Percentiles rank a stretch among this genome's conserved stretches.
These are phyloP conservation scores for Malus asiatica DNA, from an alignment of 306 rosid species.

Conservation along the genomic window DNA sequence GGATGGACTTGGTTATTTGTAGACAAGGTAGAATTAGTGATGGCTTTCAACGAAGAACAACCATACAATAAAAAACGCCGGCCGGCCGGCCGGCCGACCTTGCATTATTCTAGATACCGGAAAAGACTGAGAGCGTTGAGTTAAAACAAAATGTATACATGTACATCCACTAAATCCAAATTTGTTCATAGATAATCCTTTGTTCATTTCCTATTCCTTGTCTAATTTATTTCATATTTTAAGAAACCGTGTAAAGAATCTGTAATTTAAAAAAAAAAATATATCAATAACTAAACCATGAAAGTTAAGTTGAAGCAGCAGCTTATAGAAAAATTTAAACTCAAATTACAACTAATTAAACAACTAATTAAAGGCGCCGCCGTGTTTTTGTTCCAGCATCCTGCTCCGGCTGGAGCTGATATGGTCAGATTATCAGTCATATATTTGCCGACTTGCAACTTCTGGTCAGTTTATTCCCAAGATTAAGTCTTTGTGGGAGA, in stretches of 20 bases:
- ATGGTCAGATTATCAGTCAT: not conserved
- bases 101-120: not conserved
- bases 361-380: not conserved
- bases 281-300: too few relatives aligned
- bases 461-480: not conserved
- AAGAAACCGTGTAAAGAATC: too few relatives aligned
- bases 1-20: not conserved
- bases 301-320: not conserved
- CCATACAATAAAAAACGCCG: not conserved
- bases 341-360: not conserved
- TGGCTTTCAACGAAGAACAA: not conserved
- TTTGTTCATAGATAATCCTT: not conserved
- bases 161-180: not conserved
- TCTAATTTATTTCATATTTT: not conserved
- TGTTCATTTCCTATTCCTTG: not conserved
- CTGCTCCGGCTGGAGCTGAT: constrained; percentile 6
- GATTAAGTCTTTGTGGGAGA: not conserved
- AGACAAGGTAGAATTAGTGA: not conserved
- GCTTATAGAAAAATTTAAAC: not conserved
- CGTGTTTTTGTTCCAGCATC: not conserved
- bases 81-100: not conserved
- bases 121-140: not conserved
- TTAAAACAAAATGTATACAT: not conserved
- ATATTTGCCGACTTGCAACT: not conserved
- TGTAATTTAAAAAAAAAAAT: too few relatives aligned